phyloP scores from a whole-genome alignment of 2,329 filamentous ascomycete species.

The Aspergillus quadrilineatus region DNA sequence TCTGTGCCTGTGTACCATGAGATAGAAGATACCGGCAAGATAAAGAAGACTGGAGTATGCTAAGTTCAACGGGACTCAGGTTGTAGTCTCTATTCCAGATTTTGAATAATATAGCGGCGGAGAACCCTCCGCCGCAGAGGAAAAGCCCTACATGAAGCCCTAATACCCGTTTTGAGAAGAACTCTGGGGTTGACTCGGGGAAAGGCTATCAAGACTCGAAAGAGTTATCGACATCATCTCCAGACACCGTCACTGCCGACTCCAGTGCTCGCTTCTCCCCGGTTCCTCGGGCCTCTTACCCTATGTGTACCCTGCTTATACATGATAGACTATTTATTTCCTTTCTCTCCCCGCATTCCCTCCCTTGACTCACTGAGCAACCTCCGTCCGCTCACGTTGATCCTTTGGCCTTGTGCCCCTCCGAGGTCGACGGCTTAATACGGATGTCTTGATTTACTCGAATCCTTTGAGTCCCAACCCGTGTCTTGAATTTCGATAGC shows the following conservation, averaged over 20 bases:
- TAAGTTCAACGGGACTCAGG: neutral
- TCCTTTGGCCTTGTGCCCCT: constrained; percentile 13
- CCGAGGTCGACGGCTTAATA: constrained; percentile 23
- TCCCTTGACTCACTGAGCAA: constrained; percentile 1
- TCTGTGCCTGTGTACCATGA: neutral
- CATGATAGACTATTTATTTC: constrained; percentile 6
- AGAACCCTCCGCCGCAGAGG: neutral
- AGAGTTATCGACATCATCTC: constrained; percentile 9
- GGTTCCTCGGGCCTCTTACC: constrained; percentile 3
- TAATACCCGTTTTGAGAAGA: constrained; percentile 19
- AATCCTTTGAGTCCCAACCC: neutral
- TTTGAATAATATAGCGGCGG: neutral
- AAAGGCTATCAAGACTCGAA: constrained; percentile 14
- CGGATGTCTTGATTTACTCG: constrained; percentile 22
- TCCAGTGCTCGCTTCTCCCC: constrained; percentile 4
- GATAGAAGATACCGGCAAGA: neutral
- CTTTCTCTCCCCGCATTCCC: neutral
- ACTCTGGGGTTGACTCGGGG: constrained; percentile 13
- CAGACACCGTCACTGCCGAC: constrained; percentile 18
- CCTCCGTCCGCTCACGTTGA: neutral
- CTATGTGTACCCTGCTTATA: constrained; percentile 5
- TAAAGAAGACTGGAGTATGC: neutral
- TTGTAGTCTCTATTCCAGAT: neutral
- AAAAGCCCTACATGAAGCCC: constrained; percentile 22
- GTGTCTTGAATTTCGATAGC: constrained; percentile 4